Evolutionary conservation across 176 grass and related monocot genomes (phyloP), one percentile per base, ranked within the genome.

Genomic region (Aegilops umbellulata): DNA sequence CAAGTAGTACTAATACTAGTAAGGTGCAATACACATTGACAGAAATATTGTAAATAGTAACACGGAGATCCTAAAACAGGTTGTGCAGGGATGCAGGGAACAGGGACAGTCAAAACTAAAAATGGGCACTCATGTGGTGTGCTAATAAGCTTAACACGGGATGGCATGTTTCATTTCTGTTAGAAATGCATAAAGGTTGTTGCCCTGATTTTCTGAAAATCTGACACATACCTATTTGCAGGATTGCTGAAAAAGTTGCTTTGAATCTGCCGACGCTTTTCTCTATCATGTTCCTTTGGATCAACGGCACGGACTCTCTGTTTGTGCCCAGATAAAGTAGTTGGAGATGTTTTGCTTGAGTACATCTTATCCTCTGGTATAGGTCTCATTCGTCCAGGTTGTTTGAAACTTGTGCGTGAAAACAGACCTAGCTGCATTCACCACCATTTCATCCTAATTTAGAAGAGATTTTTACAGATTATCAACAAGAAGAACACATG

Each of bases 291-390:
- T 10, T 91, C 86, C 41, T 81, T 63, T 22, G 63, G 41, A 72
- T 88, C 63, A 81, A 25, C 25, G 10, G 85, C 69, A 70, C 69
- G 69, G 51, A 80, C 49, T 69, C 49, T 84, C 51, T 8, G 29
- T 25, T 76, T 64, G 12, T 63, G 63, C 16, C 69, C 27, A 53
- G 3, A 30, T 11, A 80, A 67, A 74, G 53, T 10, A 80, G 75
- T 19, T 23, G 80, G 79, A 29, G 67, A 84, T 61, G 85, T 49
- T 35, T 49, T 83, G 69, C 35, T 67, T 7, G 74, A 60, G 60
- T 91, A 91, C 89, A 91, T 91, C 22, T 69, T 80, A 67, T 80
- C 76, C 35, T 76, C 81, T 13, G 89, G 0, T 80, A 91, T 76
- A 74, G 89, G 26, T 20, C 34, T 66, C 76, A 11, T 47, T 36